Base-by-base conservation (phyloP, 257 asterid genomes). In the Gentiana dahurica region DNA sequence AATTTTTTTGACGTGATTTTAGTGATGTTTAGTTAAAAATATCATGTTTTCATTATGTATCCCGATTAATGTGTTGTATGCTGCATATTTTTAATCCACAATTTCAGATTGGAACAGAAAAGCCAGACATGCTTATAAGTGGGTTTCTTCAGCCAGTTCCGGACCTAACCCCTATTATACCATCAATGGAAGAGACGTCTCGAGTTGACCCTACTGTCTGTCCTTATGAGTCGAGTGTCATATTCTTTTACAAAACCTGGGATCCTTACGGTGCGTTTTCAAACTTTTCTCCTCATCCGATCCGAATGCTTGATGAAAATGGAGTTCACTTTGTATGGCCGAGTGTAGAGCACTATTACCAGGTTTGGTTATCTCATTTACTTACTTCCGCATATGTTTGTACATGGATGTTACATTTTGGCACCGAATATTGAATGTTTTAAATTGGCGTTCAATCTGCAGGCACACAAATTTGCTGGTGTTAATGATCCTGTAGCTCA, bases 101-200 rank as follows among this genome's bases (percentile, higher is more conserved):
- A 39, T 51, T 53, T 58, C 83, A 91, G 96, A 76, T 92, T 69
- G 97, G 95, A 65, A 24, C 24, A 24, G 24, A 24, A 24, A 24
- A 24, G 9, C 93, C 95, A 5, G 98, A 92, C 79, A 83, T 92
- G 84, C 98, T 88, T 64, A 80, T 88, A 46, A 85, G 87, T 69
- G 98, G 95, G 75, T 92, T 77, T 76, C 97, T 92, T 63, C 90
- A 92, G 61, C 97, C 98, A 55, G 89, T 92, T 68, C 98, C 98
- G 0, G 98, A 88, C 64, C 72, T 88, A 74, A 72, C 82, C 32
- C 98, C 98, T 33, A 78, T 68, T 61, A 83, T 92, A 69, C 97
- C 97, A 54, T 87, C 98, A 13, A 44, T 81, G 15, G 80, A 80
- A 55, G 98, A 92, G 80, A 85, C 87, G 54, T 77, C 82, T 54